These are phyloP conservation scores for Jimgerdemannia flammicorona DNA, from an alignment of 192 early-diverging fungal species.

Conservation along the genomic window DNA sequence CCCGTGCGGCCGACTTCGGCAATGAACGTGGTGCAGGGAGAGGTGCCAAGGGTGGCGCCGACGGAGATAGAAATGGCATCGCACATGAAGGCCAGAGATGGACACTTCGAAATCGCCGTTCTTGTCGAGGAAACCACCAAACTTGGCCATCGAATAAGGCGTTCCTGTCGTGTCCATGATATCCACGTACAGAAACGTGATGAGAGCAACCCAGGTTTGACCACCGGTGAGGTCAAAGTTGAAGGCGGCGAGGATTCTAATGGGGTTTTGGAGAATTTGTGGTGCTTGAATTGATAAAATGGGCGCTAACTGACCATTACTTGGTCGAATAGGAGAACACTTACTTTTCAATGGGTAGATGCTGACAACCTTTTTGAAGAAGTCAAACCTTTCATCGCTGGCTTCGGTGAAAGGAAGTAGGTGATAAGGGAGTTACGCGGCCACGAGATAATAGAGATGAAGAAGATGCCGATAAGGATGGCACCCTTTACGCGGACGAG, in stretches of 20 bases:
- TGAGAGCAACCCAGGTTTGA: constrained; percentile 75
- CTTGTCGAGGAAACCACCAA: constrained; percentile 73
- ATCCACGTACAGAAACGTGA: constrained; percentile 85
- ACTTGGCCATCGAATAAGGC: constrained; percentile 81
- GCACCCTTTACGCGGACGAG: constrained; percentile 66
- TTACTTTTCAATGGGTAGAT: constrained; percentile 56
- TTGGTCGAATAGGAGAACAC: background rate
- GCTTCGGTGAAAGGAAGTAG: constrained; percentile 21
- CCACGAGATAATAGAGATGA: constrained; percentile 56
- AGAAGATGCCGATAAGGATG: constrained; percentile 67
- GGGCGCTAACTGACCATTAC: background rate
- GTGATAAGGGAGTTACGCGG: no score
- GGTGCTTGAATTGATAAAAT: background rate
- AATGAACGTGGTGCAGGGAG: constrained; percentile 75
- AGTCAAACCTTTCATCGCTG: no score
- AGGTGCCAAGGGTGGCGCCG: constrained; percentile 69
- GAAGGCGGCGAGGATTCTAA: constrained; percentile 49
- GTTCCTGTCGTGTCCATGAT: constrained; percentile 85
- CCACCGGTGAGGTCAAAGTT: constrained; percentile 57
- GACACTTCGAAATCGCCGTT: constrained; percentile 78
- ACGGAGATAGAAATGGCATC: constrained; percentile 65
- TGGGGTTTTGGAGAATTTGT: background rate
- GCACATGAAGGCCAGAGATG: constrained; percentile 66
- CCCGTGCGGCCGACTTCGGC: constrained; percentile 80
- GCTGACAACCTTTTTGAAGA: constrained; percentile 3